A percentile compares a stretch with the other conserved stretches of the same genome.
These are phyloP conservation scores for Gnaphalium uliginosum DNA, from an alignment of 129 eudicot genomes.

Conservation along the genomic window DNA sequence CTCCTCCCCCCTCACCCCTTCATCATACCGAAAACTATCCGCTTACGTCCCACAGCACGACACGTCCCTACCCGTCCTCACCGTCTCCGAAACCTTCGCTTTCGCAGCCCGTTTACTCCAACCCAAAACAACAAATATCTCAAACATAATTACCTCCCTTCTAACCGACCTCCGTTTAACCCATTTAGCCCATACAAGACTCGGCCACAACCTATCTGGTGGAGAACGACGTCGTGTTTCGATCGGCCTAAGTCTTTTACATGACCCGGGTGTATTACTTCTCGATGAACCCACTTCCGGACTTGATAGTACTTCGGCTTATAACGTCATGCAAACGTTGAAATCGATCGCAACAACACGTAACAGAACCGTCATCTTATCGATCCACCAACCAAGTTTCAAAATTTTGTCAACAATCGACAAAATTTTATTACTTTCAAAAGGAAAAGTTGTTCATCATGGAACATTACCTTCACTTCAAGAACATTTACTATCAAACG, in stretches of 20 bases:
- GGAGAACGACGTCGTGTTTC: constrained; percentile 88
- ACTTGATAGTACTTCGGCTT: constrained; percentile 84
- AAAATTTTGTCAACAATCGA: constrained; percentile 80
- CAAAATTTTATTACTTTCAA: constrained; percentile 55
- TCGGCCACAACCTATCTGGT: constrained; percentile 63
- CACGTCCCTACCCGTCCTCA: constrained; percentile 61
- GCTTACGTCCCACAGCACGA: constrained; percentile 96
- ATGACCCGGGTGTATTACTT: constrained; percentile 80
- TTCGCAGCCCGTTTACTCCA: constrained; percentile 70
- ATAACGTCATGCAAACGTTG: constrained; percentile 76
- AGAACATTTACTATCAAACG: constrained; percentile 40
- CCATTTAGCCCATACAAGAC: constrained; percentile 56
- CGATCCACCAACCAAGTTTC: constrained; percentile 95
- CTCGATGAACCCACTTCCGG: constrained; percentile 98
- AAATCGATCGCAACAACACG: constrained; percentile 59
- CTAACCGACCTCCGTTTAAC: constrained; percentile 62
- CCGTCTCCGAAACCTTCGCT: constrained; percentile 80
- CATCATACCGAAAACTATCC: constrained; percentile 70
- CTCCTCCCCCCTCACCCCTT: constrained; percentile 56
- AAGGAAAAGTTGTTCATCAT: constrained; percentile 80
- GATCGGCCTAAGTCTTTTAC: constrained; percentile 77
- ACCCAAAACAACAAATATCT: constrained; percentile 42
- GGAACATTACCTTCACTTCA: constrained; percentile 69
- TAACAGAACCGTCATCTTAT: constrained; percentile 61
- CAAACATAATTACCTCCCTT: constrained; percentile 47